Evolutionary conservation across 73 alveolate species (phyloP).

Genomic region (Vitrella brassicaformis): DNA sequence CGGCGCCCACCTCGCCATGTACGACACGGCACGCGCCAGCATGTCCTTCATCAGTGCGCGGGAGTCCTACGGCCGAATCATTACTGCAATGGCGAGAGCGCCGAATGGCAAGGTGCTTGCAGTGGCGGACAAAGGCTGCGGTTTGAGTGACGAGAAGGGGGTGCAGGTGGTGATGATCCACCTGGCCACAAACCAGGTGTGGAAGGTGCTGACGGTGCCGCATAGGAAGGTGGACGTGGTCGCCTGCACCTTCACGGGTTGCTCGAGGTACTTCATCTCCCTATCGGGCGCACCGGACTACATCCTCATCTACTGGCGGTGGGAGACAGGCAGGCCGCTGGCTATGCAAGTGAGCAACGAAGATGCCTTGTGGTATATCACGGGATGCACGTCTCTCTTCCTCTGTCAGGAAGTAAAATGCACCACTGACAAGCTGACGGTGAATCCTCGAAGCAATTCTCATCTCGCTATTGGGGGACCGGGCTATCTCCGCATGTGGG

Average conservation of each 20-base stretch:
- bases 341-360: neutral
- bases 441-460: too few relatives aligned
- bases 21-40: neutral
- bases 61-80: neutral
- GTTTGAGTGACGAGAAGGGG: neutral
- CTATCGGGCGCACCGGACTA: neutral
- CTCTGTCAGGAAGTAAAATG: too few relatives aligned
- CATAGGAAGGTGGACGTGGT: neutral
- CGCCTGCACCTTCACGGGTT: neutral
- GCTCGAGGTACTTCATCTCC: neutral
- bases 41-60: neutral
- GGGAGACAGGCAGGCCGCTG: neutral
- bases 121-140: neutral
- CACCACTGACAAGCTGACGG: too few relatives aligned
- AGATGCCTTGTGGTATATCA: neutral
- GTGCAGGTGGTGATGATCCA: neutral
- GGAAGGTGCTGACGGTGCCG: neutral
- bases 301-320: neutral
- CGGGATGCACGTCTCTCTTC: too few relatives aligned
- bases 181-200: neutral
- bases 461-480: neutral
- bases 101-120: neutral
- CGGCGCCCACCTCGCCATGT: neutral
- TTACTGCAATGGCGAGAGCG: neutral
- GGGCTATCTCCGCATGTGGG: neutral